Evolutionary conservation across 164 flowering plant species (phyloP).

Genomic region (Piper longum): DNA sequence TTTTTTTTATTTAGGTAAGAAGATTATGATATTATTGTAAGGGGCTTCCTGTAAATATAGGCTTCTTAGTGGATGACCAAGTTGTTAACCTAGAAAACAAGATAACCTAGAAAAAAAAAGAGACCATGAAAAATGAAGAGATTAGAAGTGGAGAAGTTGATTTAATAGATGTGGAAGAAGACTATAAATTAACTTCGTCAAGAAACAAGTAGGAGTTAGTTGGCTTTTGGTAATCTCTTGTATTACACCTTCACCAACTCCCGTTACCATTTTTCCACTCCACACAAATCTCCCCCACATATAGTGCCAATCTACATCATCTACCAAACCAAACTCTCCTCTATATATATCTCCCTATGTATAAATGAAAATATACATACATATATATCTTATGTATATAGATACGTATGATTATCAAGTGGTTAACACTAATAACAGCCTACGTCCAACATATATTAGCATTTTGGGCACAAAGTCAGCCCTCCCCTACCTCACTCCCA

Average conservation of each 20-base stretch:
- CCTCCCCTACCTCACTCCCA: not conserved
- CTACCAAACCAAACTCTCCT: not conserved
- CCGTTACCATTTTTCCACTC: not conserved
- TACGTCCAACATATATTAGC: not conserved
- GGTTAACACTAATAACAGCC: too few species aligned
- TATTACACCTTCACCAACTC: constrained; percentile 8
- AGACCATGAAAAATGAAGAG: too few species aligned
- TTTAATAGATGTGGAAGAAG: not conserved
- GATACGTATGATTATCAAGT: too few species aligned
- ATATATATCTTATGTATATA: not conserved
- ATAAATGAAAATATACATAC: not conserved
- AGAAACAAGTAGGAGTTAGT: constrained; percentile 14
- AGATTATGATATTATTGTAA: too few species aligned
- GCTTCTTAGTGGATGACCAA: too few species aligned
- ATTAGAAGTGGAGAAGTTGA: not conserved
- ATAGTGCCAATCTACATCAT: not conserved
- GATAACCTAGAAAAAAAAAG: too few species aligned
- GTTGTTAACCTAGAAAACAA: not conserved
- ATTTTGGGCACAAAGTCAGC: not conserved
- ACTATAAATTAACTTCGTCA: not conserved
- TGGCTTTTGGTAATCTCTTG: constrained; percentile 6
- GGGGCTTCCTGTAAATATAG: too few species aligned
- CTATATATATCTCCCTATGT: too few species aligned
- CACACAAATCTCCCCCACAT: not conserved
- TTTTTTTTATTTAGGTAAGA: too few species aligned